Conservation (phyloP, 2,329 filamentous ascomycete genomes). For the Fusarium domesticum region DNA sequence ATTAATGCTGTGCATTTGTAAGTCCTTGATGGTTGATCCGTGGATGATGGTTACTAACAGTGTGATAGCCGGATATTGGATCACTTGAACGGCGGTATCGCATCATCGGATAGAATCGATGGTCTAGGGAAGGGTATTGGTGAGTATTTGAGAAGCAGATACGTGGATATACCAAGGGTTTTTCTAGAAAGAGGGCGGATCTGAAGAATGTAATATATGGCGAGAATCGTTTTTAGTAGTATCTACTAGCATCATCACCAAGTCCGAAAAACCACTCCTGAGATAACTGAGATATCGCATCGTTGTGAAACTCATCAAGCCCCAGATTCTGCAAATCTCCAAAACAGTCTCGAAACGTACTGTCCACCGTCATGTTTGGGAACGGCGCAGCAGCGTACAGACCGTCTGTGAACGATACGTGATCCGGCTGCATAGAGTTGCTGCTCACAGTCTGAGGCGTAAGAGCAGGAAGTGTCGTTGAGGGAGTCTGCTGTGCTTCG, state of each 20-base stretch:
- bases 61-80: conserved; percentile 37
- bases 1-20: conserved; percentile 31
- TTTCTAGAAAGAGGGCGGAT: conserved; percentile 42
- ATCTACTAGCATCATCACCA: conserved; percentile 13
- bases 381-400: conserved; percentile 2
- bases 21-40: background rate
- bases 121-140: conserved; percentile 45
- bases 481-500: conserved; percentile 11
- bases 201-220: conserved; percentile 5
- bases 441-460: background rate
- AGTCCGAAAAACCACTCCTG: conserved; percentile 24
- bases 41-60: conserved; percentile 3
- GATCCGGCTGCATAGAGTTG: conserved; percentile 1
- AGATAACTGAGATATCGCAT: conserved; percentile 27
- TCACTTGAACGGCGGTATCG: conserved; percentile 44
- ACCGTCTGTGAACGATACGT: conserved; percentile 4
- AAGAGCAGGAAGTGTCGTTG: background rate
- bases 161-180: conserved; percentile 42
- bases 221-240: conserved; percentile 5
- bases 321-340: conserved; percentile 26
- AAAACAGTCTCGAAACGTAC: conserved; percentile 39
- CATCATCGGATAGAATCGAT: conserved; percentile 43
- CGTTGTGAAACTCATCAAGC: conserved; percentile 24
- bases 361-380: conserved; percentile 36
- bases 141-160: conserved; percentile 44